Evolutionary conservation across 306 rosid genomes (phyloP), one percentile per base, ranked within the genome.

Genomic region (Malus orientalis): DNA sequence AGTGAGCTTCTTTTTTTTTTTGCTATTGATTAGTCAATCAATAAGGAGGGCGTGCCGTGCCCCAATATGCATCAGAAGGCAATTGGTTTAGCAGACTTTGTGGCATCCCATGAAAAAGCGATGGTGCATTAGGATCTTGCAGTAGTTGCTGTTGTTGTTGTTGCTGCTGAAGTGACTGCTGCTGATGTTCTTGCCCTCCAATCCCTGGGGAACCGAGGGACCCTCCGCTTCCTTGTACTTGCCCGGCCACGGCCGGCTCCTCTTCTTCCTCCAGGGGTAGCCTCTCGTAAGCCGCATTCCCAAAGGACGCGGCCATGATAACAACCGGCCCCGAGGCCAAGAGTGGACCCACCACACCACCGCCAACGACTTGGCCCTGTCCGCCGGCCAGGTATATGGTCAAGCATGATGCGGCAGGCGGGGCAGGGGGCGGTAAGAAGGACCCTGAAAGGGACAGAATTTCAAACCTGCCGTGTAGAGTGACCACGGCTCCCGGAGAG

Each of bases 251-350:
- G n/a, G 69, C 4, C 4, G 77, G 86, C 10, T 92, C 86, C 8
- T 85, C 98, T 10, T 92, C 98, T 8, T 92, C 99, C 51, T 92
- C 99, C 9, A 95, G 69, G 4, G 99, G 99, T 12, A 95, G 84
- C 78, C 97, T 89, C 81, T 95, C 97, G 63, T 95, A 95, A 3
- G 97, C 99, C 3, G 99, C 97, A 86, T 95, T 95, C 32, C 97
- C 99, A 63, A 95, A 95, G 4, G 96, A 90, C 8, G 97, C 97
- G 0, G 96, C 91, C 93, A 92, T 92, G 64, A 95, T 88, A 3
- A 95, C 97, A 58, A 95, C 97, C 0, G 97, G 97, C 0, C 97
- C 99, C 0, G 97, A 84, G 0, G 97, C 93, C 33, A 92, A 4
- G 36, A 95, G 85, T 0, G 93, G 97, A 1, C 97, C 97, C 22